Evolutionary conservation across 805 yeast species (phyloP).

Genomic region (Teunomyces cretensis): DNA sequence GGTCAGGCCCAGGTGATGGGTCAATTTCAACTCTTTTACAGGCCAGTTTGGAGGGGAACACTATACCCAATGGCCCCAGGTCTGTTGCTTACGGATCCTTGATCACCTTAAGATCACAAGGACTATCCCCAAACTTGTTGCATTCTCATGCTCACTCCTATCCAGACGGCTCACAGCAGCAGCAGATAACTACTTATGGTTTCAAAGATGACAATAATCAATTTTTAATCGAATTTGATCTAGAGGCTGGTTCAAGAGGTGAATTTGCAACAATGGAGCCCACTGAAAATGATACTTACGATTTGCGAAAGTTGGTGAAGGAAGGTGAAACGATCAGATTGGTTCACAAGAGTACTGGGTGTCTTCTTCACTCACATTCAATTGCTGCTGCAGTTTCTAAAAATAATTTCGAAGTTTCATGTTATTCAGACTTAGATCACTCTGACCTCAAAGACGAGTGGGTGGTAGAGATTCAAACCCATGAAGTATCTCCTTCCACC

Average conservation of each 20-base stretch:
- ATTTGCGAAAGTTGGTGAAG: slow-evolving; percentile 31
- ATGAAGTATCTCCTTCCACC: slow-evolving; percentile 41
- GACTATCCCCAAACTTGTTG: slow-evolving; percentile 68
- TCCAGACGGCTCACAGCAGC: slow-evolving; percentile 92
- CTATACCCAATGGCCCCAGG: slow-evolving; percentile 65
- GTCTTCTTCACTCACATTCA: slow-evolving; percentile 80
- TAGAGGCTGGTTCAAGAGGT: slow-evolving; percentile 37
- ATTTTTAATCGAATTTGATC: slow-evolving; percentile 77
- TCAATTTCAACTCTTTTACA: slow-evolving; percentile 89
- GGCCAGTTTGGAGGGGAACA: slow-evolving; percentile 72
- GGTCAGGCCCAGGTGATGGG: slow-evolving; percentile 91
- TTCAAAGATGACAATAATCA: slow-evolving; percentile 97
- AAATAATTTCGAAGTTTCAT: slow-evolving; percentile 76
- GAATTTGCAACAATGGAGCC: slow-evolving; percentile 32
- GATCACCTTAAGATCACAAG: slow-evolving; percentile 68
- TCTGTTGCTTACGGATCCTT: slow-evolving; percentile 62
- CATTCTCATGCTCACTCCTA: slow-evolving; percentile 86
- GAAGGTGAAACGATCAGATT: slow-evolving; percentile 72
- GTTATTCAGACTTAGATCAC: slow-evolving; percentile 70
- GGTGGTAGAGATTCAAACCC: slow-evolving; percentile 79
- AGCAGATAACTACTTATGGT: slow-evolving; percentile 91
- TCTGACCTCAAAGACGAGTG: slow-evolving; percentile 89
- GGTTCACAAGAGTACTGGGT: slow-evolving; percentile 66
- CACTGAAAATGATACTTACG: slow-evolving; percentile 12
- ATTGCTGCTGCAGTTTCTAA: slow-evolving; percentile 73